Percentiles rank a stretch among this genome's conserved stretches.
Evolutionary conservation across 768 basidiomycete species (phyloP).

Genomic region (Strobilomyces dryophilus): DNA sequence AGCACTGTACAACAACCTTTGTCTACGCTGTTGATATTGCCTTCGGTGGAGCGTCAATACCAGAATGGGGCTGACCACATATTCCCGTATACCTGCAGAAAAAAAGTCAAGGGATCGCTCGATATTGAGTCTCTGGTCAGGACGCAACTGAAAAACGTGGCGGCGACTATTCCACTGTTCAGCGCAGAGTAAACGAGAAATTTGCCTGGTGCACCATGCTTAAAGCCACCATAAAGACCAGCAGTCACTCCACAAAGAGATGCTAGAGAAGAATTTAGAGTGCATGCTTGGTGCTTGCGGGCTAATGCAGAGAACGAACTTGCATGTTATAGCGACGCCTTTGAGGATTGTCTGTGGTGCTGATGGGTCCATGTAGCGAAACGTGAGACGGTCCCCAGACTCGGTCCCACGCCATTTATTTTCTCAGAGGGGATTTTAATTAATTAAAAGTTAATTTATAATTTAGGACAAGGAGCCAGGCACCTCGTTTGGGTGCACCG

Average conservation of each 20-base stretch:
- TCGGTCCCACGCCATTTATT: too few species aligned
- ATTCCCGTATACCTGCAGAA: conserved; percentile 67
- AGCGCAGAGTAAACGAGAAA: conserved; percentile 59
- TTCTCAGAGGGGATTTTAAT: too few species aligned
- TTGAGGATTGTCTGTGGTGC: conserved; percentile 44
- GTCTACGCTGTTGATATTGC: conserved; percentile 44
- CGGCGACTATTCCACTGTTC: conserved; percentile 68
- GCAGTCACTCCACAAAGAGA: conserved; percentile 46
- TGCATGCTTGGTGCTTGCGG: conserved; percentile 9
- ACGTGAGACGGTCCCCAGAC: too few species aligned
- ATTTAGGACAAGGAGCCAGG: too few species aligned
- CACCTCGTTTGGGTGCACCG: too few species aligned
- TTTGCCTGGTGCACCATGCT: conserved; percentile 43
- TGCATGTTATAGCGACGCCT: conserved; percentile 69
- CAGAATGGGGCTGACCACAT: conserved; percentile 62
- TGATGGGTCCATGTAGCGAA: conserved; percentile 25
- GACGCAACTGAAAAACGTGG: conserved; percentile 73
- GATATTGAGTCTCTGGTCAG: not conserved
- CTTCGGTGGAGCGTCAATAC: conserved; percentile 40
- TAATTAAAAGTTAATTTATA: too few species aligned
- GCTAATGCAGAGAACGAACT: conserved; percentile 51
- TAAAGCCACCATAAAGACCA: conserved; percentile 44
- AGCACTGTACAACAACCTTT: conserved; percentile 23
- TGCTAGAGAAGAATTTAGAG: conserved; percentile 42
- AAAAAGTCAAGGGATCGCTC: not conserved